Evolutionary conservation across 2,329 filamentous ascomycete genomes (phyloP), one percentile per base, ranked within the genome.

Genomic region (Nemania serpens): DNA sequence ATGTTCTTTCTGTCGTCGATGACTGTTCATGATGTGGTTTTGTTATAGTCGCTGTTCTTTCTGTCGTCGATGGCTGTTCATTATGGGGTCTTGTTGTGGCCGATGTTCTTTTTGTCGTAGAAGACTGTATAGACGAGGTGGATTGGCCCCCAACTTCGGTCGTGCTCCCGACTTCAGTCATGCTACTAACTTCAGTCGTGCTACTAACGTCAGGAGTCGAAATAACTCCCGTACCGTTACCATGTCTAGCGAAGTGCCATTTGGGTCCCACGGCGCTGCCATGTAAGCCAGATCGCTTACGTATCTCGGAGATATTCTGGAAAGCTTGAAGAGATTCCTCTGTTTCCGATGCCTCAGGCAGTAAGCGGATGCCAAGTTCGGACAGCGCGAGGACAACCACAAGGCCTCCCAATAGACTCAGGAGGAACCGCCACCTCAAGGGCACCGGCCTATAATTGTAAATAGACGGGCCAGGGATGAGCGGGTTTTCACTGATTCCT

Each of bases 321-420:
- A 58, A 53, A 5, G 15, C 18, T 45, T 64, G 48, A 34, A 66
- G 48, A 18, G 49, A 39, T 13, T 20, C 18, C 18, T 50, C 18
- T n/a, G 22, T 47, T 6, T 45, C 42, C 29, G 66, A 66, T 12
- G 56, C 62, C 18, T 70, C 55, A 15, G 74, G 74, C 5, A 75
- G 66, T 43, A 68, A 60, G 25, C 67, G 70, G 47, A 71, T 65
- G 1, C 70, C 68, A 22, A 72, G 36, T 57, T 71, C 72, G 29
- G 68, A 67, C 11, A 75, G 25, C 0, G 42, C 67, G 15, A 75
- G 62, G 12, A 74, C 63, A 36, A 63, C 15, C 12, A 68, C 34
- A 20, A 73, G 58, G 12, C 39, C 46, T 4, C 61, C 57, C 15
- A 69, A 50, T 4, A 71, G 37, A 13, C 39, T 18, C 9, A 66